A percentile compares a stretch with the other conserved stretches of the same genome.
phyloP scores from a whole-genome alignment of 139 green algal genomes.

The Micractinium conductrix region DNA sequence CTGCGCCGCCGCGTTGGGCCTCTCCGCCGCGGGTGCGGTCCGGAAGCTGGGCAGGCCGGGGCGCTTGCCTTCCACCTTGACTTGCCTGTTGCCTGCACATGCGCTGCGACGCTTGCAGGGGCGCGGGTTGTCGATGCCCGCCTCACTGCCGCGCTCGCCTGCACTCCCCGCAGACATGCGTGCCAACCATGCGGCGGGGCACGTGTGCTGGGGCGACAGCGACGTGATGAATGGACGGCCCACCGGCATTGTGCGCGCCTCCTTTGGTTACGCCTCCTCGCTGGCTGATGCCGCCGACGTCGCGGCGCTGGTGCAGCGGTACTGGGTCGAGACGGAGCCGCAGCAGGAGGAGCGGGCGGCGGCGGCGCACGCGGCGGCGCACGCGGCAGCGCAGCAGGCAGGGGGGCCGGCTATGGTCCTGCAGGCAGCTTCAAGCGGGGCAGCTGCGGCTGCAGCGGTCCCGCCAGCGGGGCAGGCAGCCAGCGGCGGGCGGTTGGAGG shows the following conservation, averaged over 20 bases:
- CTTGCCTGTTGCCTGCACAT: not conserved
- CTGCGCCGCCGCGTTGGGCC: slow-evolving; percentile 58
- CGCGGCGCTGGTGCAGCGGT: slow-evolving; percentile 51
- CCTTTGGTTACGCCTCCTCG: slow-evolving; percentile 78
- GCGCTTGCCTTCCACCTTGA: too few relatives aligned
- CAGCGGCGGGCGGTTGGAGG: not conserved
- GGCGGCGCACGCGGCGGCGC: not conserved
- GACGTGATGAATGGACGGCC: slow-evolving; percentile 78
- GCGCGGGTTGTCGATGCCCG: too few relatives aligned
- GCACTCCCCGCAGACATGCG: slow-evolving; percentile 48
- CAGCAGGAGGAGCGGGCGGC: not conserved
- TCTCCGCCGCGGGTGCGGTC: slow-evolving; percentile 27
- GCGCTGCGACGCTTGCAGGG: too few relatives aligned
- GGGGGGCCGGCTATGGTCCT: too few relatives aligned
- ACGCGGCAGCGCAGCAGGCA: too few relatives aligned
- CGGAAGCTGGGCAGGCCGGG: not conserved
- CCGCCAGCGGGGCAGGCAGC: not conserved
- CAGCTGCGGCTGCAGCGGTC: slow-evolving; percentile 4
- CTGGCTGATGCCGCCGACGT: slow-evolving; percentile 71
- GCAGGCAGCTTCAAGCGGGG: not conserved
- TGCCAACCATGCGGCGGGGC: slow-evolving; percentile 69
- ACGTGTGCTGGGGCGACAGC: slow-evolving; percentile 87
- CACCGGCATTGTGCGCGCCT: slow-evolving; percentile 81
- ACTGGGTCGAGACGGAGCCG: slow-evolving; percentile 57
- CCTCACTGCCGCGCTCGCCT: too few relatives aligned